Evolutionary conservation across 805 yeast genomes (phyloP), one percentile per base, ranked within the genome.

Genomic region (Candida peoriensis): DNA sequence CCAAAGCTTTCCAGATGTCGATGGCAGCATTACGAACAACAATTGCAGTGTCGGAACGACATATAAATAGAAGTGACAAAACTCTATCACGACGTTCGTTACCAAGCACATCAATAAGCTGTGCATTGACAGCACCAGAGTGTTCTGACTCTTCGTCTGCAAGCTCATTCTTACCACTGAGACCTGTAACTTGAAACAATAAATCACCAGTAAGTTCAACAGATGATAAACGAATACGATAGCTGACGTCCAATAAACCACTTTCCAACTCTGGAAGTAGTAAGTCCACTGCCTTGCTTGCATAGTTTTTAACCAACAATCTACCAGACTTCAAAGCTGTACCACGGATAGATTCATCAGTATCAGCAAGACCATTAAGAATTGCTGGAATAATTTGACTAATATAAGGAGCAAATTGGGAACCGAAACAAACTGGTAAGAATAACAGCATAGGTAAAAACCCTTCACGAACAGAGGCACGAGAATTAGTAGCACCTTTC

Each of bases 1-100:
- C 97, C 54, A 93, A 68, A 0, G 96, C 87, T 63, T 89, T 89
- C 99, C 99, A 93, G 30, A 93, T 87, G 50, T 93, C 96, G 40
- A 86, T 76, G 10, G 97, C 80, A 18, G 95, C 84, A 45, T 78
- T 78, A 50, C 98, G 79, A 19, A 93, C 99, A 46, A 79, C 70
- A 47, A 86, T 86, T 24, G 93, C 75, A 25, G 79, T 75, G 66
- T 93, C 99, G 11, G 95, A 85, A 59, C 98, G 88, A 60, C 97
- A 89, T 22, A 93, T 78, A 59, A 88, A 93, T 47, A 93, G 66
- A n/a, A 89, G 69, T 1, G 97, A 75, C 48, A 93, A 66, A 25
- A 93, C 72, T 39, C 87, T 76, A 57, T 88, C 95, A 54, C 97
- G 81, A 55, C 96, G 84, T 6, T 83, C 94, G 46, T 70, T 69